A percentile compares a stretch with the other conserved stretches of the same genome.
phyloP scores from a whole-genome alignment of 2,329 filamentous ascomycete species.

The Sphaceloma murrayae region DNA sequence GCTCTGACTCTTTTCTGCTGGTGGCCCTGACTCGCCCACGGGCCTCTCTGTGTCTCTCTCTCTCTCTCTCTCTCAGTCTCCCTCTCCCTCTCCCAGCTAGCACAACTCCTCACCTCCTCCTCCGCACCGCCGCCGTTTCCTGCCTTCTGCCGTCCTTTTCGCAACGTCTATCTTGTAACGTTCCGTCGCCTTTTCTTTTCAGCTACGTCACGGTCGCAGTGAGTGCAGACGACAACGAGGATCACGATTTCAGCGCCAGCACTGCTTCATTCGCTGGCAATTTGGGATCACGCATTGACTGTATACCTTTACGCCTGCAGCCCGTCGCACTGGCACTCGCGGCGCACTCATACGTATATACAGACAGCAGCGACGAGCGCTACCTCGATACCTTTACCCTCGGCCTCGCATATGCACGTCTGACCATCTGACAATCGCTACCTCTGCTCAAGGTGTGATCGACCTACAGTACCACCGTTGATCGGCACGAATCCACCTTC shows the following conservation, averaged over 20 bases:
- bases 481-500: conserved; percentile 8
- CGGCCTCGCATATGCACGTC: conserved; percentile 12
- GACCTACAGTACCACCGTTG: conserved; percentile 13
- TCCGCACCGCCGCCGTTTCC: conserved; percentile 12
- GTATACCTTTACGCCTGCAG: too few species aligned
- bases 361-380: conserved; percentile 11
- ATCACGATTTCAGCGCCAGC: conserved; percentile 1
- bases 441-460: conserved; percentile 11
- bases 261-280: too few species aligned
- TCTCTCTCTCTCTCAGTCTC: too few species aligned
- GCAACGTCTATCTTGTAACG: conserved; percentile 14
- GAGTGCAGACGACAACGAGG: not conserved
- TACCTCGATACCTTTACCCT: too few species aligned
- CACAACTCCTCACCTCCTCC: not conserved
- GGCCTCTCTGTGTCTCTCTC: not conserved
- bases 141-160: not conserved
- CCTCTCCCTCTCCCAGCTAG: too few species aligned
- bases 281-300: too few species aligned
- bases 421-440: conserved; percentile 1
- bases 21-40: too few species aligned
- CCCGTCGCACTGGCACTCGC: too few species aligned
- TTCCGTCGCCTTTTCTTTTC: conserved; percentile 7
- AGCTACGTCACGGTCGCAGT: conserved; percentile 11
- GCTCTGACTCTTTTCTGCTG: too few species aligned
- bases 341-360: too few species aligned